Evolutionary conservation across 257 asterid genomes (phyloP).

Genomic region (Solanum bulbocastanum): DNA sequence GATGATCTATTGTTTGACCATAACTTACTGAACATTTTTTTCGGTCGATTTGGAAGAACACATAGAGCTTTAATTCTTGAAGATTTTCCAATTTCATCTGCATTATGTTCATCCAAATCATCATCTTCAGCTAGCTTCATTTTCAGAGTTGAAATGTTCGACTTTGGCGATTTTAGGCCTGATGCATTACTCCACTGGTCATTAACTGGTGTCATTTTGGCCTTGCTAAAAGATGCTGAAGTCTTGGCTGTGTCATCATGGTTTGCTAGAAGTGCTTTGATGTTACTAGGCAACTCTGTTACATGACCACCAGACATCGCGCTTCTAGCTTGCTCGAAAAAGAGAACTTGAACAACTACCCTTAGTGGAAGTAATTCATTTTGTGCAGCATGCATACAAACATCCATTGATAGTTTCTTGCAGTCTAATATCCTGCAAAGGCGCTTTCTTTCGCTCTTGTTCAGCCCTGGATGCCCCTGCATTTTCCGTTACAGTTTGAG

Average conservation of each 20-base stretch:
- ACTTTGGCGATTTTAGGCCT: conserved; percentile 51
- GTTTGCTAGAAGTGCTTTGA: conserved; percentile 54
- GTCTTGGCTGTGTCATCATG: conserved; percentile 31
- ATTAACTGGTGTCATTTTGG: conserved; percentile 18
- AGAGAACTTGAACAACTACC: conserved; percentile 84
- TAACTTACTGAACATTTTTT: conserved; percentile 60
- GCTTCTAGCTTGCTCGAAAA: conserved; percentile 87
- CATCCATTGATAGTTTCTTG: conserved; percentile 62
- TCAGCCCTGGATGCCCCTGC: conserved; percentile 76
- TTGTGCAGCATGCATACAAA: conserved; percentile 89
- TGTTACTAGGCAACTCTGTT: conserved; percentile 53
- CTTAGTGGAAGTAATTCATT: conserved; percentile 80
- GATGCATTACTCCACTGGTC: conserved; percentile 66
- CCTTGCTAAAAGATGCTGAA: conserved; percentile 26
- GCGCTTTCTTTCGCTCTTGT: conserved; percentile 69
- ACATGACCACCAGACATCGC: conserved; percentile 52
- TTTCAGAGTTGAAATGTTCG: conserved; percentile 54
- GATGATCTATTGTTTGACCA: conserved; percentile 59
- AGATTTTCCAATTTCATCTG: conserved; percentile 6
- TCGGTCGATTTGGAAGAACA: conserved; percentile 50
- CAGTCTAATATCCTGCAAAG: conserved; percentile 62
- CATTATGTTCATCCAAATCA: conserved; percentile 29
- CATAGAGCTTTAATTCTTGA: conserved; percentile 28
- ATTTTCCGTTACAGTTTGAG: not conserved
- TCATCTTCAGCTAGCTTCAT: conserved; percentile 76